phyloP scores from a whole-genome alignment of 331 rosid genomes.

The Acacia pycnantha region DNA sequence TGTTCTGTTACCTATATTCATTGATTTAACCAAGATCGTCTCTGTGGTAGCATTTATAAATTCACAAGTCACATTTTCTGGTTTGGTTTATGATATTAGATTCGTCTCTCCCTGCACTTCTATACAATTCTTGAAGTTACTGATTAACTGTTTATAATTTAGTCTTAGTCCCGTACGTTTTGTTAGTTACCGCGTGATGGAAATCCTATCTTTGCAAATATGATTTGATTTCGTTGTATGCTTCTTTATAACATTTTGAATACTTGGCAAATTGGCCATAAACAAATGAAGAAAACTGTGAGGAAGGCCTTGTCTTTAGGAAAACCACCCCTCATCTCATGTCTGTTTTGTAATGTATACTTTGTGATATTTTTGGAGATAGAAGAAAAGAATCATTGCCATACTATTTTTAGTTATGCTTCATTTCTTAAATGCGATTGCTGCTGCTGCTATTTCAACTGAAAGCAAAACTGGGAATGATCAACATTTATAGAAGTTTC shows the following conservation, averaged over 20 bases:
- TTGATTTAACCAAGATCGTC: slow-evolving; percentile 33
- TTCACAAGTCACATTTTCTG: slow-evolving; percentile 27
- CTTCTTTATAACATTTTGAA: background rate
- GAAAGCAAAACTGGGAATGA: background rate
- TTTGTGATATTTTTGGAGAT: background rate
- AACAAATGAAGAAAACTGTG: background rate
- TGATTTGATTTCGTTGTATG: slow-evolving; percentile 22
- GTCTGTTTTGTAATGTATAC: background rate
- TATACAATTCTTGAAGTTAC: slow-evolving; percentile 14
- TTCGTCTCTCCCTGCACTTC: slow-evolving; percentile 13
- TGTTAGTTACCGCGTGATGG: slow-evolving; percentile 8
- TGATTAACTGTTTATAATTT: background rate
- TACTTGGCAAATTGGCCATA: background rate
- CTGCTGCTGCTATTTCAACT: background rate
- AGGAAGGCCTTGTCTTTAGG: too few species aligned
- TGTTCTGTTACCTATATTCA: slow-evolving; percentile 31
- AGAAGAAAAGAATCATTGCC: background rate
- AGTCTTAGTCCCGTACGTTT: slow-evolving; percentile 2
- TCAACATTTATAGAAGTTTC: background rate
- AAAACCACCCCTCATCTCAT: background rate
- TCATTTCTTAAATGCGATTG: background rate
- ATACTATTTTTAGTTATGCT: background rate
- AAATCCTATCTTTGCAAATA: background rate
- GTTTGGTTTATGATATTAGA: slow-evolving; percentile 26
- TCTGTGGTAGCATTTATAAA: slow-evolving; percentile 30